Evolutionary conservation across 176 grass and related monocot genomes (phyloP), one percentile per base, ranked within the genome.

Genomic region (Musa troglodytarum): DNA sequence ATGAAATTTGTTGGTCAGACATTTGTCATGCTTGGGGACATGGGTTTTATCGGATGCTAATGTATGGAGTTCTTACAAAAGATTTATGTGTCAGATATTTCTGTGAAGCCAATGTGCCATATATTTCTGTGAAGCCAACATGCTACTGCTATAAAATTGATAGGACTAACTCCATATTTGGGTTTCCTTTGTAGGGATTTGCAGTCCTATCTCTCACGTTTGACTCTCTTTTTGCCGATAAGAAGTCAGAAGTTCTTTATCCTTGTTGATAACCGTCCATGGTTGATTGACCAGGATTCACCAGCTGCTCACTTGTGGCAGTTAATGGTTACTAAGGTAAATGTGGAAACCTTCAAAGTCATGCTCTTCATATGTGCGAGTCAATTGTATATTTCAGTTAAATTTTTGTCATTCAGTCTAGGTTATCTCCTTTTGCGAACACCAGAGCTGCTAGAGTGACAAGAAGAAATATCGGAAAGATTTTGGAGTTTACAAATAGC

Each of bases 261-360:
- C 79, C 88, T 99, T 49, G 86, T 99, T 1, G 90, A 94, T 52
- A 99, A 99, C 55, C 78, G 71, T 50, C 94, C 90, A 70, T 99
- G 95, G 95, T 85, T 89, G 86, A 77, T 83, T 73, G 84, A 92
- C 49, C 90, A 87, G 78, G 77, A 92, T 56, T 89, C 88, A 77
- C 86, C 72, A 76, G 90, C 95, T 68, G 84, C 95, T 81, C 86
- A 92, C 57, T 76, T 94, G 43, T 99, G 95, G 95, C 95, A 99
- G 82, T 80, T 99, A 75, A 87, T 94, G 90, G 88, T 99, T 85
- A 99, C 90, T 50, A 99, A 89, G 88, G 95, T 99, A 19, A 10
- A 10, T 10, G 20, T 76, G 20, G 11, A 68, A 34, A 81, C 22
- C 68, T 87, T 82, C 58, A 82, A 75, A 28, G 6, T 69, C 72